These are phyloP conservation scores for Candida sakaeoensis DNA, from an alignment of 805 yeast species.

Conservation along the genomic window DNA sequence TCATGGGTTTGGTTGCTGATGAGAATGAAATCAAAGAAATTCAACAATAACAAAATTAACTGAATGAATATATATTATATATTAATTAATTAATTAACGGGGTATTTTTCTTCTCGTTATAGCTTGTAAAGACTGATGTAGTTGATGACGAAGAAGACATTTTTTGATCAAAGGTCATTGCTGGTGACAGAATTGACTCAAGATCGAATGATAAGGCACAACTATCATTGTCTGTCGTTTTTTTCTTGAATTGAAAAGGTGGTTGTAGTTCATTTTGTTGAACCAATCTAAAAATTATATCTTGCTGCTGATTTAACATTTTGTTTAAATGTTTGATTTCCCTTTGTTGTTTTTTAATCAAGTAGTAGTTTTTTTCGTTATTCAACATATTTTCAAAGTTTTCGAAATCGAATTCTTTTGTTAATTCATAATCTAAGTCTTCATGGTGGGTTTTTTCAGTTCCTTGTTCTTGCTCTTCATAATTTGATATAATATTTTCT, in stretches of 20 bases:
- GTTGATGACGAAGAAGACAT: slow-evolving; percentile 1
- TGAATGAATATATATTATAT: no score
- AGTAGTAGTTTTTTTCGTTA: slow-evolving; percentile 19
- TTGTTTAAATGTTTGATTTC: slow-evolving; percentile 22
- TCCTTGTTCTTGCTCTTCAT: not conserved
- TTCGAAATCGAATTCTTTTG: slow-evolving; percentile 12
- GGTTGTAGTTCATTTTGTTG: slow-evolving; percentile 3
- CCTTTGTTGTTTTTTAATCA: slow-evolving; percentile 22
- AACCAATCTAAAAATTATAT: not conserved
- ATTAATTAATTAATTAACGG: not conserved
- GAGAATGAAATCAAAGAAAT: slow-evolving; percentile 85
- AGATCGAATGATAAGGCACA: not conserved
- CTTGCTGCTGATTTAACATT: slow-evolving; percentile 22
- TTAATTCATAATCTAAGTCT: slow-evolving; percentile 1
- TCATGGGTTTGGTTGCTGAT: slow-evolving; percentile 92
- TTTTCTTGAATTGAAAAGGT: slow-evolving; percentile 4
- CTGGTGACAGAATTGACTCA: not conserved
- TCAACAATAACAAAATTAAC: slow-evolving; percentile 10
- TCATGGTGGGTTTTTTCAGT: no score
- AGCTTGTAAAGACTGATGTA: not conserved
- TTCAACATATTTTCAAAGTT: slow-evolving; percentile 21
- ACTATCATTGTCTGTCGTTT: slow-evolving; percentile 1
- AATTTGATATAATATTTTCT: slow-evolving; percentile 1
- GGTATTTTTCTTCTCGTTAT: not conserved
- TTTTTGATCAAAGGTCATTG: slow-evolving; percentile 1